Base-by-base conservation (phyloP, 257 asterid genomes). In the Dorcoceras hygrometricum region DNA sequence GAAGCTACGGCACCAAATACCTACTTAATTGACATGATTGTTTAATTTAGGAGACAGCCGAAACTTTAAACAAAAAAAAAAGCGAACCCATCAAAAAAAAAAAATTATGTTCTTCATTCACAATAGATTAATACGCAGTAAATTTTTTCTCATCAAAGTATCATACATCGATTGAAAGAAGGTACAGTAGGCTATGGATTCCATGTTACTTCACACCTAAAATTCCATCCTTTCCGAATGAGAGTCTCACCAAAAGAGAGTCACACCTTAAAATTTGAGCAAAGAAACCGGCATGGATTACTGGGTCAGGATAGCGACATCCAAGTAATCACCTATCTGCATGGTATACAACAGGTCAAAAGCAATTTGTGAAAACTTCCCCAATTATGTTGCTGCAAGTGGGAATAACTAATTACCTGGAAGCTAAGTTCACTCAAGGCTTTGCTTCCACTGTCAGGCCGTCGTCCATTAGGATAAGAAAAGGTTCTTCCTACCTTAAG, bases 321-420 rank as follows among this genome's bases (percentile, higher is more conserved):
- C 97, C 87, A 91, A 81, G 85, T 88, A 88, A 78, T 91, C 97
- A 36, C 97, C 97, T 39, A 88, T 85, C 97, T 90, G 97, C 81
- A 74, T 5, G 31, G 29, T 59, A 61, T 53, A 29, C 51, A 77
- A 66, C 62, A 32, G 25, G 75, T 73, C 32, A 67, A 56, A 63
- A 39, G 24, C 18, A 28, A 18, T 46, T 23, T 43, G 34, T 55
- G 48, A 31, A 8, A 53, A 26, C 43, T 28, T 11, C 20, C 1
- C 19, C 23, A 4, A 4, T 43, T 26, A 23, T 28, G 59, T 25
- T 29, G 54, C 29, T 23, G 39, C 20, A 14, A 23, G 2, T 0
- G 70, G 29, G 66, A 31, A 23, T 28, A 58, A 26, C 23, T n/a
- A 22, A 63, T 18, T 82, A 89, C 98, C 96, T 82, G 95, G 76